Percentiles rank a stretch among this genome's conserved stretches.
Conservation (phyloP, 2,329 filamentous ascomycete species). For the Onygenales sp. region DNA sequence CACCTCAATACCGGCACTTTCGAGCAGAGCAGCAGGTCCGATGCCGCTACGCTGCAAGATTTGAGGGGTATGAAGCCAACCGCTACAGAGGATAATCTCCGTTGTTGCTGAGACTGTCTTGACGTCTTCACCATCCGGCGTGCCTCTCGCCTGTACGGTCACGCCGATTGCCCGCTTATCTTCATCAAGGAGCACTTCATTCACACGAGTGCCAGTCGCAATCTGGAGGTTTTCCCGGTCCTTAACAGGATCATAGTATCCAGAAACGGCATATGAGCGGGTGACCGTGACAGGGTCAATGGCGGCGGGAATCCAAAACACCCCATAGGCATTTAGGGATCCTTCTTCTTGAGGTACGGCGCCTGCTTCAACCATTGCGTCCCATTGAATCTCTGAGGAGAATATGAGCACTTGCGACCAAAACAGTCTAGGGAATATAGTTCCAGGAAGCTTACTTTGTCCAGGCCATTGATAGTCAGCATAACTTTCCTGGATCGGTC, state of each 20-base stretch:
- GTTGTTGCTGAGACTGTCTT: neutral
- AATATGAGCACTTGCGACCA: neutral
- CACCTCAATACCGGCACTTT: constrained; percentile 27
- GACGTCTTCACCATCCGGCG: neutral
- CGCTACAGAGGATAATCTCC: constrained; percentile 34
- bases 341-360: neutral
- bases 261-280: neutral
- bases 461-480: neutral
- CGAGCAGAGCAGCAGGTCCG: constrained; percentile 28
- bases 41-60: constrained; percentile 42
- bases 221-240: constrained; percentile 1
- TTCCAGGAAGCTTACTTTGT: neutral
- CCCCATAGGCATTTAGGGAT: neutral
- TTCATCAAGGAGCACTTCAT: constrained; percentile 9
- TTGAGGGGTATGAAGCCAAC: constrained; percentile 31
- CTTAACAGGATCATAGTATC: neutral
- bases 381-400: neutral
- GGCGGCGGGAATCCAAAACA: constrained; percentile 1
- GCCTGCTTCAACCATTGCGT: constrained; percentile 1
- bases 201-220: constrained; percentile 9
- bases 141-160: neutral
- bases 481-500: neutral
- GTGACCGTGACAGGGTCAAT: neutral
- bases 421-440: neutral
- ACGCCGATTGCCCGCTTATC: neutral